phyloP scores from a whole-genome alignment of 495 filamentous ascomycete species.

The Penicillium angulare region DNA sequence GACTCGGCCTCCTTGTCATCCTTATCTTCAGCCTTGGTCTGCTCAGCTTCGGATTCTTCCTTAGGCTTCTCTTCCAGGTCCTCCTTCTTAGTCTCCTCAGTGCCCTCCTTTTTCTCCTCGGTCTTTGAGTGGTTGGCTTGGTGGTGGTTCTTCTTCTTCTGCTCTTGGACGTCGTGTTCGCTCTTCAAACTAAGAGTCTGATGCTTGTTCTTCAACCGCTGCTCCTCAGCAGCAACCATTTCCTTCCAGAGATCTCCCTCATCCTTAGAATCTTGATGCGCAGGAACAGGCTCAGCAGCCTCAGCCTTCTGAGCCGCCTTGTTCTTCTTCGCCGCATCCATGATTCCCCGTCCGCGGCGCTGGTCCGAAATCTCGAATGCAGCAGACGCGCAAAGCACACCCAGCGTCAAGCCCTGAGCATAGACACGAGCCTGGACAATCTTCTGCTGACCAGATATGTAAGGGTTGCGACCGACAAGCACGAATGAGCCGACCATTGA shows the following conservation, averaged over 20 bases:
- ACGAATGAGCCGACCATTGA: conserved; percentile 75
- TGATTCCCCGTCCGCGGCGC: conserved; percentile 62
- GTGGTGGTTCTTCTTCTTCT: conserved; percentile 11
- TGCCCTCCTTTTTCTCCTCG: conserved; percentile 7
- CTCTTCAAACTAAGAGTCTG: conserved; percentile 38
- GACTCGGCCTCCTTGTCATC: conserved; percentile 9
- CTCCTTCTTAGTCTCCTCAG: conserved; percentile 12
- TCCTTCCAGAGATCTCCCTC: conserved; percentile 88
- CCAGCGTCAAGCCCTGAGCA: conserved; percentile 91
- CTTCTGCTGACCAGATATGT: conserved; percentile 78
- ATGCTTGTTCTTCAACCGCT: conserved; percentile 58
- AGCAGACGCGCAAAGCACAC: conserved; percentile 82
- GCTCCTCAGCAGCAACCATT: conserved; percentile 79
- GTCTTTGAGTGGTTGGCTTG: conserved; percentile 10
- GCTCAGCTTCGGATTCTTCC: conserved; percentile 8
- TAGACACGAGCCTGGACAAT: conserved; percentile 96
- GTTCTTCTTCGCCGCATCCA: conserved; percentile 55
- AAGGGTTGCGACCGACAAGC: conserved; percentile 75
- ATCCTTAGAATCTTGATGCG: conserved; percentile 60
- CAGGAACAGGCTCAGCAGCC: conserved; percentile 60
- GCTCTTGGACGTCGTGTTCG: conserved; percentile 15
- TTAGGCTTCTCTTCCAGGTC: conserved; percentile 2
- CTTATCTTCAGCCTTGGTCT: conserved; percentile 12
- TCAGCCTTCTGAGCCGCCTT: conserved; percentile 59
- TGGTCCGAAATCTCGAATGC: conserved; percentile 88